Conservation (phyloP, 164 flowering plant genomes). For the Magnolia kwangsiensis region DNA sequence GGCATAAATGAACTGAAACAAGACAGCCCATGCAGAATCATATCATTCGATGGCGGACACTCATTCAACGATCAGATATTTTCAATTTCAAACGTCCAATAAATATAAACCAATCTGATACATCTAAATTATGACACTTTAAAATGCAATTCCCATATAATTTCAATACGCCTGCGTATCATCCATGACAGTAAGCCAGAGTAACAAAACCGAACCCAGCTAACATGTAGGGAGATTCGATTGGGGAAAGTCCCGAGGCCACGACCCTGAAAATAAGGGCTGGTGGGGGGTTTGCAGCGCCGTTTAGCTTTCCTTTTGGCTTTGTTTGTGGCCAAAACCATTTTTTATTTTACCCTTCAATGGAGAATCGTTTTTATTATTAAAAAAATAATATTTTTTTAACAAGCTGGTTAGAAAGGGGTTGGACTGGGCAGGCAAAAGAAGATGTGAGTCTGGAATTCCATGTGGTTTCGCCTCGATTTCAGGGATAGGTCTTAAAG, state of each 20-base stretch:
- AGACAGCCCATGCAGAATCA: too few relatives aligned
- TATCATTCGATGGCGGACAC: too few relatives aligned
- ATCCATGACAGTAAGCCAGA: not conserved
- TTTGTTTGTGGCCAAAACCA: conserved; percentile 7
- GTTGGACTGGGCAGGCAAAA: conserved; percentile 3
- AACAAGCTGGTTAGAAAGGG: not conserved
- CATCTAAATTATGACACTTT: too few relatives aligned
- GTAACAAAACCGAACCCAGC: not conserved
- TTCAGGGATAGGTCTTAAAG: conserved; percentile 23
- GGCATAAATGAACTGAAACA: too few relatives aligned
- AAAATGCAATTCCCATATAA: too few relatives aligned
- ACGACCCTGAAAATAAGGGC: conserved; percentile 46
- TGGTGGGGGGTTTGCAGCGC: conserved; percentile 23
- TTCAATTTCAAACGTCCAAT: too few relatives aligned
- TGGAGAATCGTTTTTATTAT: conserved; percentile 4
- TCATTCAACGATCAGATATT: too few relatives aligned
- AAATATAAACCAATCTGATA: too few relatives aligned
- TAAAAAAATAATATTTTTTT: not conserved
- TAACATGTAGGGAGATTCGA: conserved; percentile 48
- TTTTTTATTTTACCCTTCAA: not conserved
- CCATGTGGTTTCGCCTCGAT: conserved; percentile 40
- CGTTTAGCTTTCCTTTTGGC: conserved; percentile 27
- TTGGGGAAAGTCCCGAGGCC: conserved; percentile 44
- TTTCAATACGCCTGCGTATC: not conserved
- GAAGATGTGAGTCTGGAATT: conserved; percentile 11